Percentiles rank a stretch among this genome's conserved stretches.
Evolutionary conservation across 2,329 filamentous ascomycete genomes (phyloP).

Genomic region (Xylariaceae sp.): DNA sequence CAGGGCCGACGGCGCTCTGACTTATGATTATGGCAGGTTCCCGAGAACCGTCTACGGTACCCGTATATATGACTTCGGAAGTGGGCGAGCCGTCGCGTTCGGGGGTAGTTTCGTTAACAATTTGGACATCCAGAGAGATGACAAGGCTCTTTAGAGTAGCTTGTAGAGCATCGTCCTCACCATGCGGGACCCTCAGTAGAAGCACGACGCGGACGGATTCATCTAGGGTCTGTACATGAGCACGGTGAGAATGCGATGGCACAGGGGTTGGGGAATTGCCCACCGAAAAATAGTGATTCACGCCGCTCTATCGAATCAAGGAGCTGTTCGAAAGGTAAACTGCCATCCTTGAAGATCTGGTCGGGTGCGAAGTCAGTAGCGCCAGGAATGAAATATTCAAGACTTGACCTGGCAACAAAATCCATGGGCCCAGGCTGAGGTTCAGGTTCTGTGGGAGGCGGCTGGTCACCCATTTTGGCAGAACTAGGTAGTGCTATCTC

Average conservation of each 20-base stretch:
- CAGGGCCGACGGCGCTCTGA: conserved; percentile 37
- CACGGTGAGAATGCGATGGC: conserved; percentile 37
- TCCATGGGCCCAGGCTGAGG: conserved; percentile 34
- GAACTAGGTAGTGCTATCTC: background rate
- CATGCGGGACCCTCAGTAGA: conserved; percentile 60
- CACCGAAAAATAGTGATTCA: conserved; percentile 69
- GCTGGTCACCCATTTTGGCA: conserved; percentile 27
- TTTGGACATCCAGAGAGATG: conserved; percentile 63
- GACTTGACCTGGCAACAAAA: conserved; percentile 55
- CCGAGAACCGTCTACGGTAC: conserved; percentile 45
- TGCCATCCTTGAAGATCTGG: conserved; percentile 43
- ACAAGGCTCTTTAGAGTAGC: conserved; percentile 59
- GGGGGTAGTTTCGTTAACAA: conserved; percentile 52
- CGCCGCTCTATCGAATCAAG: conserved; percentile 59
- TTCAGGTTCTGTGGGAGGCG: conserved; percentile 32
- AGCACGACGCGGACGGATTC: conserved; percentile 67
- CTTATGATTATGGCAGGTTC: conserved; percentile 50
- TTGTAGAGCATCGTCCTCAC: conserved; percentile 53
- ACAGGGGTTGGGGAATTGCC: conserved; percentile 32
- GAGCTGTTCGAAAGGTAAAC: conserved; percentile 42
- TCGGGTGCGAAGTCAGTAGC: conserved; percentile 53
- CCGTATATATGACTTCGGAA: conserved; percentile 58
- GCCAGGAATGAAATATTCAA: conserved; percentile 58
- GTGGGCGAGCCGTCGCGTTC: conserved; percentile 46
- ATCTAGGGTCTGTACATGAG: conserved; percentile 59